Conservation (phyloP, 2,329 filamentous ascomycete genomes). For the Juglanconis oblonga region DNA sequence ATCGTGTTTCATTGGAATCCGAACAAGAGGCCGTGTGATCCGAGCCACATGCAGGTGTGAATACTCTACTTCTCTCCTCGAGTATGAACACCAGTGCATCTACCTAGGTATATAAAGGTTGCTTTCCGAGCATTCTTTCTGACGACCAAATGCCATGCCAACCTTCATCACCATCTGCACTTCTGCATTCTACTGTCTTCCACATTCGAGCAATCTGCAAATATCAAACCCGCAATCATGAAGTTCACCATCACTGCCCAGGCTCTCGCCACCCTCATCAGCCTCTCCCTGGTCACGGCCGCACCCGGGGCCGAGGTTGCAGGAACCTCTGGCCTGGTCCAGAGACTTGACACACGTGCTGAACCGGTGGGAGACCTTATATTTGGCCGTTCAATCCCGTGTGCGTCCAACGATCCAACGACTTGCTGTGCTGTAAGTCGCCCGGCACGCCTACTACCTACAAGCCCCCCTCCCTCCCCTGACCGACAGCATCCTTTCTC, state of each 20-base stretch:
- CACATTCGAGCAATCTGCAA: background rate
- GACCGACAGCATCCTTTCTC: too few species aligned
- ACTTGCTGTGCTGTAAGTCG: conserved; percentile 14
- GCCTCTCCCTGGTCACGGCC: conserved; percentile 24
- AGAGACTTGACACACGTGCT: conserved; percentile 4
- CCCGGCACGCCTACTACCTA: too few species aligned
- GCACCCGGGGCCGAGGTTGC: conserved; percentile 16
- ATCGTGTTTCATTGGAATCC: background rate
- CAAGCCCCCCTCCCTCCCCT: too few species aligned
- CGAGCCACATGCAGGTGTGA: too few species aligned
- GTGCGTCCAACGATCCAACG: background rate
- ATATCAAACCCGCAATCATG: conserved; percentile 23
- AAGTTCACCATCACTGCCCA: conserved; percentile 27
- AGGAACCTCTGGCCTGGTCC: conserved; percentile 1
- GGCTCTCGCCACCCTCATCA: conserved; percentile 23
- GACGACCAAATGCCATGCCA: background rate
- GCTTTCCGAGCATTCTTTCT: background rate
- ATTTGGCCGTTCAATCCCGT: conserved; percentile 1
- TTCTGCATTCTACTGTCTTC: background rate
- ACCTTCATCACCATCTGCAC: background rate
- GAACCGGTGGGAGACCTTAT: background rate
- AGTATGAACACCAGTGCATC: too few species aligned
- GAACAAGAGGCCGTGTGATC: background rate
- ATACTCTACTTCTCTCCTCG: too few species aligned
- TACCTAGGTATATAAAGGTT: too few species aligned